phyloP scores from a whole-genome alignment of 768 basidiomycete species.

The Suillus brevipes region DNA sequence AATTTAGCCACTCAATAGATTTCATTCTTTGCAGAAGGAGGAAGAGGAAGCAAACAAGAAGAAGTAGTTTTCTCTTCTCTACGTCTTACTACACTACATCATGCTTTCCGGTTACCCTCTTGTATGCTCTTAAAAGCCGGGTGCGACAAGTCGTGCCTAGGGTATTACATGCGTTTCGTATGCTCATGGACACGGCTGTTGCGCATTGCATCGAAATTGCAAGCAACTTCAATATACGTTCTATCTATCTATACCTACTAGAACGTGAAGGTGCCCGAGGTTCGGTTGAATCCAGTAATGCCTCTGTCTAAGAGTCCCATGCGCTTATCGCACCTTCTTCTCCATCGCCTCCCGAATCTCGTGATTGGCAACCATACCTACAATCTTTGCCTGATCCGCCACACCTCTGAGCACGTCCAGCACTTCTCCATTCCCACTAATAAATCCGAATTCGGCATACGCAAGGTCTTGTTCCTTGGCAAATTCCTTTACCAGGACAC shows the following conservation, averaged over 20 bases:
- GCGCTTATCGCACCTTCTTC: conserved; percentile 36
- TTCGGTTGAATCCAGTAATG: conserved; percentile 10
- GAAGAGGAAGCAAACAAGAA: conserved; percentile 93
- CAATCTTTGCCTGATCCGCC: conserved; percentile 81
- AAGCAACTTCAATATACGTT: conserved; percentile 20
- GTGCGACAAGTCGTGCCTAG: conserved; percentile 22
- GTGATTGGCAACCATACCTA: conserved; percentile 77
- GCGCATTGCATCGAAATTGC: conserved; percentile 15
- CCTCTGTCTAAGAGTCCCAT: background rate
- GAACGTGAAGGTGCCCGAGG: background rate
- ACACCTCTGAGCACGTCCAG: conserved; percentile 79
- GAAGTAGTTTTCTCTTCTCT: conserved; percentile 52
- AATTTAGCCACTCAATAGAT: conserved; percentile 18
- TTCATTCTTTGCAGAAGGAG: conserved; percentile 57
- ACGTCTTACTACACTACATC: conserved; percentile 25
- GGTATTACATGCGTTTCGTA: conserved; percentile 36
- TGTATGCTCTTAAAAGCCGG: conserved; percentile 41
- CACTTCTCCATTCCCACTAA: conserved; percentile 84
- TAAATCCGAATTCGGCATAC: conserved; percentile 91
- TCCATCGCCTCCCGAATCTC: conserved; percentile 68
- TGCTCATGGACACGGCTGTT: conserved; percentile 23
- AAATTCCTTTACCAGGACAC: conserved; percentile 81
- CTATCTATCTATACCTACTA: background rate
- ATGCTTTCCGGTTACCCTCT: conserved; percentile 19
- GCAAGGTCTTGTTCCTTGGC: conserved; percentile 81